Evolutionary conservation across 305 asterid species (phyloP).

Genomic region (Andrographis paniculata): DNA sequence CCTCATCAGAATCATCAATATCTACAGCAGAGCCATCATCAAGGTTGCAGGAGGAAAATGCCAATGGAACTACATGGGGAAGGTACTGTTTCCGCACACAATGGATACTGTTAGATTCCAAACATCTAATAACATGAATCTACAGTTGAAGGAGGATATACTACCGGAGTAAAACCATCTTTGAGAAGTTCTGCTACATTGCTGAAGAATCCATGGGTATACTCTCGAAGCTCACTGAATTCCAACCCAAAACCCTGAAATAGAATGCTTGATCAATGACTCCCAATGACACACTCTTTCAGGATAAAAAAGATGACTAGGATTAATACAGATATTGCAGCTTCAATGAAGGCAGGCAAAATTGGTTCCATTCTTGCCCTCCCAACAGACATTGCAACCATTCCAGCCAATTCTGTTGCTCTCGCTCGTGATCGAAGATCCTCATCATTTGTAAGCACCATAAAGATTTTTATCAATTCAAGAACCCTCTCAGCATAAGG

Average conservation of each 20-base stretch:
- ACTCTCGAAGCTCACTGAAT: constrained; percentile 97
- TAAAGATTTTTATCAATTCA: constrained; percentile 86
- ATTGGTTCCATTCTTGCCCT: constrained; percentile 82
- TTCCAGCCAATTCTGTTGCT: constrained; percentile 97
- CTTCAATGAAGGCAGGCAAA: constrained; percentile 87
- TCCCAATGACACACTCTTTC: constrained; percentile 12
- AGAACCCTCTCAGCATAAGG: constrained; percentile 94
- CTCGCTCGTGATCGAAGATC: constrained; percentile 97
- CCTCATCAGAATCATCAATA: constrained; percentile 84
- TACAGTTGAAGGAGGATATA: constrained; percentile 19
- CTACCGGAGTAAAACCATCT: constrained; percentile 86
- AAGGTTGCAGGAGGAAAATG: constrained; percentile 89
- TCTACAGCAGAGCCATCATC: constrained; percentile 99
- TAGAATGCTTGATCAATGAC: constrained; percentile 17
- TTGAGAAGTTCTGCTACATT: constrained; percentile 82
- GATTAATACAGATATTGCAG: constrained; percentile 74
- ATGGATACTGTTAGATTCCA: constrained; percentile 17
- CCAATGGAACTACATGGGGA: constrained; percentile 86
- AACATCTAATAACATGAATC: constrained; percentile 1
- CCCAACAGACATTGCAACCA: constrained; percentile 95
- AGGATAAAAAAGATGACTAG: constrained; percentile 11
- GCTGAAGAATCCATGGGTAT: constrained; percentile 98
- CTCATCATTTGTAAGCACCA: constrained; percentile 96
- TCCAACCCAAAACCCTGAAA: constrained; percentile 88
- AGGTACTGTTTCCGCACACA: constrained; percentile 64